Evolutionary conservation across 257 asterid species (phyloP), one percentile per base, ranked within the genome.

Genomic region (Knoxia roxburghii): DNA sequence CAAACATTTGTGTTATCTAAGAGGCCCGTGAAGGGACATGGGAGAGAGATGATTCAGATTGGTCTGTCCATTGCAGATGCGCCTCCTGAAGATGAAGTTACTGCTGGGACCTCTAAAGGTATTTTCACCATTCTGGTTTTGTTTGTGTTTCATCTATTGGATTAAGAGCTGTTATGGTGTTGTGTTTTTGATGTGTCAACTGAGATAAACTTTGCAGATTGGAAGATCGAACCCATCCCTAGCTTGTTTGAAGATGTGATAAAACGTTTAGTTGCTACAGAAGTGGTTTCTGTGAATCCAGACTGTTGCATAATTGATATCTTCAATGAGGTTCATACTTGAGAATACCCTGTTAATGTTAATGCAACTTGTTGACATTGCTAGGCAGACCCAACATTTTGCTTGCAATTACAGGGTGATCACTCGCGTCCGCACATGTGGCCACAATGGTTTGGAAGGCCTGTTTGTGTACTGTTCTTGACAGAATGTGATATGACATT

Each of bases 21-120:
- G 86, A 84, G 90, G 72, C 96, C 98, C 55, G 83, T 78, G 86
- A 87, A 75, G 73, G 96, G 95, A 68, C 96, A 87, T 75, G 98
- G 98, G 71, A 87, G 98, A 79, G 98, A 89, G 87, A 84, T 79
- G 87, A 83, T 91, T 76, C 96, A 89, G 73, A 75, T 91, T 62
- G 96, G 98, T 61, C 69, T 75, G 69, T 95, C 89, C 26, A 53
- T 79, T 74, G 83, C 80, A 64, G 95, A 89, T 82, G 82, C 81
- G 43, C 84, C 81, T 57, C 73, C 73, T 48, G 96, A 88, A 65
- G 89, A 82, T 61, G 93, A 84, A 69, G 63, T 84, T 69, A 70
- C 84, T 71, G 65, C 79, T 48, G 87, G 84, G 65, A 79, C 79
- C 75, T 78, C 78, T 57, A 88, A 79, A 88, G 93, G 97, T 83